Evolutionary conservation across 371 early-diverging fungal species (phyloP).

Genomic region (Mucor racemosus): DNA sequence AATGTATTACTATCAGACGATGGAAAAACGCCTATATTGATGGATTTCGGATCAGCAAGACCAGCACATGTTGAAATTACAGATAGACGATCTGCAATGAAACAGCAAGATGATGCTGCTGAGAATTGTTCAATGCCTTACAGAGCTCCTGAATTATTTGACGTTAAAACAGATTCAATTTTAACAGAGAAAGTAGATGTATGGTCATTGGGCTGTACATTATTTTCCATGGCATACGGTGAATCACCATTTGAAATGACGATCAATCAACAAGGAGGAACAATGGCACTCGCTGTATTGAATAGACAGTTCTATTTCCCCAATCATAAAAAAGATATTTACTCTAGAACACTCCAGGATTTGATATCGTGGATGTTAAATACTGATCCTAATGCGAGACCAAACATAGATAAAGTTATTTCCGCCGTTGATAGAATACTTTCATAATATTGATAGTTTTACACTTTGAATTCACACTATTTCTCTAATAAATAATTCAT

Average conservation of each 20-base stretch:
- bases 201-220: constrained; percentile 80
- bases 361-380: constrained; percentile 71
- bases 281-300: constrained; percentile 73
- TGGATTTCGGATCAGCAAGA: constrained; percentile 81
- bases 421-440: constrained; percentile 3
- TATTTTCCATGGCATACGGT: constrained; percentile 78
- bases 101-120: constrained; percentile 78
- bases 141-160: constrained; percentile 83
- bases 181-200: constrained; percentile 79
- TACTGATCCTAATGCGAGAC: constrained; percentile 69
- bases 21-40: constrained; percentile 68
- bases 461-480: too few species aligned
- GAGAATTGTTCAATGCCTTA: constrained; percentile 79
- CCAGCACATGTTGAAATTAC: constrained; percentile 62
- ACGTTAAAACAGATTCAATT: constrained; percentile 66
- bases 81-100: constrained; percentile 66
- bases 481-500: too few species aligned
- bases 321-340: constrained; percentile 19
- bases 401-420: constrained; percentile 53
- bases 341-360: constrained; percentile 65
- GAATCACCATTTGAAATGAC: constrained; percentile 78
- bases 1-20: constrained; percentile 70
- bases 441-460: background rate
- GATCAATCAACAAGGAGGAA: constrained; percentile 71
- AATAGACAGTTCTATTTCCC: constrained; percentile 73